Conservation (phyloP, 768 basidiomycete species). For the Suillus brevipes region DNA sequence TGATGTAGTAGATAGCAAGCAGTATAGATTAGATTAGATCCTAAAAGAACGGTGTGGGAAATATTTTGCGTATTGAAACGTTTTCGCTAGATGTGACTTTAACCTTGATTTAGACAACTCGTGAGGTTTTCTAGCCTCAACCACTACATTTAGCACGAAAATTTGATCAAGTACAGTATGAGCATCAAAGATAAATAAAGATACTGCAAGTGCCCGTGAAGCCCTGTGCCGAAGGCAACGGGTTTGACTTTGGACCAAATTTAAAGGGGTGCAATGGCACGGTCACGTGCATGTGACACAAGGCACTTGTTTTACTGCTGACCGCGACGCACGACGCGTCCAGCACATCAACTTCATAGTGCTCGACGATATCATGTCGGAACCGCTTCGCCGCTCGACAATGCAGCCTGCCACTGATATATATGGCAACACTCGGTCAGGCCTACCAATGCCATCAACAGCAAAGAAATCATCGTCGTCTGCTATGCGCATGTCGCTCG, state of each 20-base stretch:
- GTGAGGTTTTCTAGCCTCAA: too few species aligned
- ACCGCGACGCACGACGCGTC: slow-evolving; percentile 13
- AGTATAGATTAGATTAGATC: slow-evolving; percentile 1
- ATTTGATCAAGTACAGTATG: too few species aligned
- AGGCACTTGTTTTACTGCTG: slow-evolving; percentile 4
- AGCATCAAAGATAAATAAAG: too few species aligned
- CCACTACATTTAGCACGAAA: too few species aligned
- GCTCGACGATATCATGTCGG: slow-evolving; percentile 36
- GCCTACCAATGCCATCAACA: slow-evolving; percentile 74
- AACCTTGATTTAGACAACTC: too few species aligned
- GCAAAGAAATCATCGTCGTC: slow-evolving; percentile 61
- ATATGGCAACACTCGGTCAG: slow-evolving; percentile 54
- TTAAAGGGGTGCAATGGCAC: background rate
- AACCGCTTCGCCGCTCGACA: slow-evolving; percentile 55
- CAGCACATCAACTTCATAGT: slow-evolving; percentile 7
- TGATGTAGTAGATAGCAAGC: background rate
- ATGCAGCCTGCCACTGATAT: slow-evolving; percentile 56
- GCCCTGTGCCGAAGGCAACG: too few species aligned
- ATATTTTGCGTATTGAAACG: too few species aligned
- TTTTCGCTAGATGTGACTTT: too few species aligned
- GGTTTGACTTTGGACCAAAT: too few species aligned
- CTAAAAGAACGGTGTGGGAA: background rate
- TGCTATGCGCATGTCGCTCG: slow-evolving; percentile 66
- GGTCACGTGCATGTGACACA: slow-evolving; percentile 2
- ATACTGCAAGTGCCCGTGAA: too few species aligned